Conservation (phyloP, 2,329 filamentous ascomycete genomes). For the Aspergillus felis region DNA sequence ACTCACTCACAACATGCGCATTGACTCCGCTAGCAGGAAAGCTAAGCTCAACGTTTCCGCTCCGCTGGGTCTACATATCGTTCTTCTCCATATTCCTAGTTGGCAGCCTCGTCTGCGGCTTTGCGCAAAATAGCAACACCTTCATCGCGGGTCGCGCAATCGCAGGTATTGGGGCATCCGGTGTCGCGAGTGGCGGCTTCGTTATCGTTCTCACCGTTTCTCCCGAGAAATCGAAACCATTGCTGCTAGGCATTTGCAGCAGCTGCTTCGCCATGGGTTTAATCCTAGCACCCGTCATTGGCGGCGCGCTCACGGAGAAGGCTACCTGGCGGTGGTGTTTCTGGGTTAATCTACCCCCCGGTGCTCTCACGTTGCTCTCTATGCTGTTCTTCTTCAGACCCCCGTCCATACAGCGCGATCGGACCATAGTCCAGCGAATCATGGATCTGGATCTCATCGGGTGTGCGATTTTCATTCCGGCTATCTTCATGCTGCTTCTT, state of each 20-base stretch:
- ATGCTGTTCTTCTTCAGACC: slow-evolving; percentile 10
- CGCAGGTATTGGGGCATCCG: slow-evolving; percentile 2
- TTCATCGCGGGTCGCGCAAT: too few species aligned
- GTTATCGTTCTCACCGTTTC: background rate
- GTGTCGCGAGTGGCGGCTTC: slow-evolving; percentile 8
- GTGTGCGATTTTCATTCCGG: slow-evolving; percentile 18
- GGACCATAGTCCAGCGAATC: slow-evolving; percentile 1
- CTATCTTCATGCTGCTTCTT: slow-evolving; percentile 15
- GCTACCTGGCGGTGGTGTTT: slow-evolving; percentile 7
- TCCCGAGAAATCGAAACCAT: background rate
- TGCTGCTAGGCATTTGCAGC: slow-evolving; percentile 2
- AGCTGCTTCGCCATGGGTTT: slow-evolving; percentile 4
- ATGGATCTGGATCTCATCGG: slow-evolving; percentile 20
- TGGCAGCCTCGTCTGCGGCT: too few species aligned
- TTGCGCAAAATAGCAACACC: too few species aligned
- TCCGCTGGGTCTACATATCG: too few species aligned
- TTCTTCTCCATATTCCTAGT: too few species aligned
- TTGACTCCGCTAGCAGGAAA: slow-evolving; percentile 9
- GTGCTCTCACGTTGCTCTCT: slow-evolving; percentile 8
- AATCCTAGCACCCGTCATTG: slow-evolving; percentile 6
- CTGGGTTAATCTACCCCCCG: slow-evolving; percentile 10
- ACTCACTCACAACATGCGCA: slow-evolving; percentile 8
- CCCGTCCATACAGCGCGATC: background rate
- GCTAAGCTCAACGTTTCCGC: slow-evolving; percentile 2
- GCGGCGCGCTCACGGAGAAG: slow-evolving; percentile 6